phyloP scores from a whole-genome alignment of 148 eudicot genomes.

The Drosera capensis region DNA sequence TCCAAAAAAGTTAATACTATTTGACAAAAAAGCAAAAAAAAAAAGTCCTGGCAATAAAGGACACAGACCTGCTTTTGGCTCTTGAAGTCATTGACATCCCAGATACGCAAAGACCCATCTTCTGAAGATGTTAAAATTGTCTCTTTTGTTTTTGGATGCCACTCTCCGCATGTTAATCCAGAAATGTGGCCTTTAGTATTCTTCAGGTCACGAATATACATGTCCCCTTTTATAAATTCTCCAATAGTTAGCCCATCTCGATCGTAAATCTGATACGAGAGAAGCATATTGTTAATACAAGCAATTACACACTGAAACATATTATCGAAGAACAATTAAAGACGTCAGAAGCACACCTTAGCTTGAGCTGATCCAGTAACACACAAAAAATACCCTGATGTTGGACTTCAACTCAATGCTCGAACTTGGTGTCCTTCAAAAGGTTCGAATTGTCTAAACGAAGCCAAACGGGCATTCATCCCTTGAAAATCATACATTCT shows the following conservation, averaged over 20 bases:
- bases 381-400: conserved; percentile 76
- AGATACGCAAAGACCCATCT: conserved; percentile 91
- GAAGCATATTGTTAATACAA: background rate
- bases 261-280: conserved; percentile 55
- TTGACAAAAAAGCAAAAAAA: background rate
- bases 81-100: conserved; percentile 97
- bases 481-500: conserved; percentile 99
- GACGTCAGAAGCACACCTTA: conserved; percentile 34
- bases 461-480: conserved; percentile 79
- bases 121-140: conserved; percentile 87
- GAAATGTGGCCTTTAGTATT: conserved; percentile 95
- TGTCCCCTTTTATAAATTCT: conserved; percentile 89
- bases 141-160: conserved; percentile 84
- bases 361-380: conserved; percentile 96
- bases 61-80: conserved; percentile 89
- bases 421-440: conserved; percentile 99
- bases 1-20: too few relatives aligned
- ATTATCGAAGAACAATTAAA: background rate
- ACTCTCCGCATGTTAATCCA: conserved; percentile 95
- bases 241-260: conserved; percentile 97
- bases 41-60: too few relatives aligned
- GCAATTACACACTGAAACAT: background rate
- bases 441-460: conserved; percentile 94
- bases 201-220: conserved; percentile 98
- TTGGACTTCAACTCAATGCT: conserved; percentile 89